Evolutionary conservation across 2,329 filamentous ascomycete species (phyloP).

Genomic region (Hymenoscyphus infarciens): DNA sequence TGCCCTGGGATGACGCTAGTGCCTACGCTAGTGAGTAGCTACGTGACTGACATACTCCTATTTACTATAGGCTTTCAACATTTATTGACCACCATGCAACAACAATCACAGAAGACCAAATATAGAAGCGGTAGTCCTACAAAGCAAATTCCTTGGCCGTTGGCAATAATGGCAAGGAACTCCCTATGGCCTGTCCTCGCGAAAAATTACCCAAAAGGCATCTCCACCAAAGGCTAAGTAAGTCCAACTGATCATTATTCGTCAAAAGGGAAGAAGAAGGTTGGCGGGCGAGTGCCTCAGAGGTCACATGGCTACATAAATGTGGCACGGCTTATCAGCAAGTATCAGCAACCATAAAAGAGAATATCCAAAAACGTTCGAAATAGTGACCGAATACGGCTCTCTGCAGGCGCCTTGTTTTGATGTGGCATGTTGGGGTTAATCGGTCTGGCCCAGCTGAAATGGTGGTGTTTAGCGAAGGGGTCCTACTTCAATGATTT

Average conservation of each 20-base stretch:
- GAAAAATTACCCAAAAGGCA: neutral
- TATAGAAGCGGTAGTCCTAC: no score
- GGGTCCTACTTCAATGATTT: neutral
- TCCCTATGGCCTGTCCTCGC: neutral
- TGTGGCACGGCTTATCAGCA: conserved; percentile 1
- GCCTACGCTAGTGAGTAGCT: no score
- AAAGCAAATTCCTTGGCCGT: neutral
- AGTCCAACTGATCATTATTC: neutral
- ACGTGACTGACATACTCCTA: no score
- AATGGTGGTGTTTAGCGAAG: neutral
- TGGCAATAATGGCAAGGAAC: neutral
- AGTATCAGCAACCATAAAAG: neutral
- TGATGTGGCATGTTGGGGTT: neutral
- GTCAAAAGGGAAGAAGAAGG: neutral
- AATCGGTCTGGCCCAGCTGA: neutral
- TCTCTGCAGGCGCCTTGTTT: neutral
- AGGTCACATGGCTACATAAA: neutral
- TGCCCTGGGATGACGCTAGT: no score
- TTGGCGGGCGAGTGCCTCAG: neutral
- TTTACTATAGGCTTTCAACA: no score
- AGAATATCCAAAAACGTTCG: neutral
- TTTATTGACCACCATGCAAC: neutral
- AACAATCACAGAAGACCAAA: neutral
- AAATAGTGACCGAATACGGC: neutral
- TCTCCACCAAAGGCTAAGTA: neutral